Base-by-base conservation (phyloP, 495 filamentous ascomycete genomes). In the Emericellopsis terricola region DNA sequence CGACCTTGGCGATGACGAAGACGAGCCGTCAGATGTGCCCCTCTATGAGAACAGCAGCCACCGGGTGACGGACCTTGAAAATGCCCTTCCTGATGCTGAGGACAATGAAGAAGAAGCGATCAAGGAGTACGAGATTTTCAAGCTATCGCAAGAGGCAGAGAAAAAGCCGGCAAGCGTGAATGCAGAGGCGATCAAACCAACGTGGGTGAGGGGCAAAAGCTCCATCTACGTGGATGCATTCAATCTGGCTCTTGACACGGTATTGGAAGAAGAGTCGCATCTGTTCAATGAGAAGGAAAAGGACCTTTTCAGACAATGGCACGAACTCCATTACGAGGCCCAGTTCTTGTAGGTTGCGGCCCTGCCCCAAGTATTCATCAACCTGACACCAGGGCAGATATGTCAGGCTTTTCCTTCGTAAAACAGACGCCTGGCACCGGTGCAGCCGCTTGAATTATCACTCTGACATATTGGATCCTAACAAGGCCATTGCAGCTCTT, bases 201-300 rank as follows among this genome's bases (percentile, higher is more conserved):
- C 47, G 21, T 66, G 66, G 68, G 55, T 57, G 3, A 53, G 45
- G 28, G 64, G 63, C 5, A 61, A 57, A 29, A 92, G 76, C 43
- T 96, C 89, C 3, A 85, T 97, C 35, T 97, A 97, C 44, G 84
- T 94, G 11, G 87, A 97, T 53, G 89, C 87, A 14, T 97, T 97
- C 65, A 93, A 94, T 52, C 58, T 94, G 11, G 84, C 86, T 13
- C 62, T 97, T 28, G 75, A 85, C 39, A 96, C 84, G 2, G 87
- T 96, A 15, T 59, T 97, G 4, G 75, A 78, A 31, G 86, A 94
- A 30, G 89, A 97, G 48, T 64, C 71, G 2, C 83, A 93, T 50
- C 58, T 97, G 9, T 97, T 96, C 49, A 67, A 82, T 44, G 70
- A 72, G 42, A 73, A 73, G 11, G 89, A 97, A 52, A 71, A 69